Conservation (phyloP, 306 rosid genomes). For the Acacia acuminata region DNA sequence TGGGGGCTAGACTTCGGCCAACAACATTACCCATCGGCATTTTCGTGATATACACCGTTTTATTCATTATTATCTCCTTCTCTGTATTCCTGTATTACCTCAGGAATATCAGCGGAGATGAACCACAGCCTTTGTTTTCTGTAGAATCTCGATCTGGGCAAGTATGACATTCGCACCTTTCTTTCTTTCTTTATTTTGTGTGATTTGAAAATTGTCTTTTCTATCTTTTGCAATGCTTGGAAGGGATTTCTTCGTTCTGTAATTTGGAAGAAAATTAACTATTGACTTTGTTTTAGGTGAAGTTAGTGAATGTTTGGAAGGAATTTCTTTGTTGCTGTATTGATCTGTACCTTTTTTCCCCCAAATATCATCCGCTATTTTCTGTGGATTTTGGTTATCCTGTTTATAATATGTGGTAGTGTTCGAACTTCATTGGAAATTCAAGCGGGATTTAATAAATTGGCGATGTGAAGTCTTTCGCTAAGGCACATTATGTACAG, state of each 20-base stretch:
- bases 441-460: background rate
- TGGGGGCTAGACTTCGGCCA: constrained; percentile 36
- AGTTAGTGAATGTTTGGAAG: background rate
- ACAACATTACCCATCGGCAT: constrained; percentile 45
- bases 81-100: constrained; percentile 56
- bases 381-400: background rate
- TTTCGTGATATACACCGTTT: constrained; percentile 49
- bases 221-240: background rate
- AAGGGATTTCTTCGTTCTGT: background rate
- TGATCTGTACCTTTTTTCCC: background rate
- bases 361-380: background rate
- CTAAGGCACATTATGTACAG: background rate
- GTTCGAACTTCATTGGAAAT: background rate
- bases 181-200: background rate
- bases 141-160: constrained; percentile 37
- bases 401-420: background rate
- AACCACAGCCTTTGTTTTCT: constrained; percentile 29
- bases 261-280: background rate
- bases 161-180: constrained; percentile 36
- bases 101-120: constrained; percentile 47
- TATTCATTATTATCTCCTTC: constrained; percentile 55
- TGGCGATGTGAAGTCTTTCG: background rate
- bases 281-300: background rate
- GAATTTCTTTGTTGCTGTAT: background rate
- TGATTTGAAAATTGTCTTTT: background rate